Base-by-base conservation (phyloP, 164 flowering plant species). In the Tetracentron sinense region DNA sequence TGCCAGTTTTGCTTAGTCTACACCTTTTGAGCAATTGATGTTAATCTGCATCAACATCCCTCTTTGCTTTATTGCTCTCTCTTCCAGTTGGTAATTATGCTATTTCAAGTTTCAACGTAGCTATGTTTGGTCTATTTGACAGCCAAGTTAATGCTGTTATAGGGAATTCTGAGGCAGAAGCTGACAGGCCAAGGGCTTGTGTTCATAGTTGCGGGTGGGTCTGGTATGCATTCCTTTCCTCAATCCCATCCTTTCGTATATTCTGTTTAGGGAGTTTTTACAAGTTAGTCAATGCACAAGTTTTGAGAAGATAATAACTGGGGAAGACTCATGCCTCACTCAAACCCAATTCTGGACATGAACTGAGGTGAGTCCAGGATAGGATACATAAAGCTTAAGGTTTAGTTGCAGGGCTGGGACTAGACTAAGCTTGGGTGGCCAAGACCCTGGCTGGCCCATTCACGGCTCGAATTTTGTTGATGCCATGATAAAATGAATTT, bases 171-270 rank as follows among this genome's bases (percentile, higher is more conserved):
- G 68, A 83, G 96, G 56, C 99, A 94, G 78, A 94, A 85, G 77
- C 65, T 94, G 58, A 69, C 88, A 46, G 99, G 99, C 48, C 95
- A 84, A 73, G 99, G 99, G 62, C 93, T 94, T 66, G 99, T 97
- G 19, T 91, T 91, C 70, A 77, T 91, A 42, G 69, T 84, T 72
- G 97, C 85, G 17, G 92, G 97, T 74, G 99, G 99, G 63, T 89
- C 99, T 74, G 99, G 99, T 94, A 81, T 56, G 78, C 38, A 53
- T 50, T 38, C 22, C 21, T 64, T 54, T 53, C 11, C 31, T 35
- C 22, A 42, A n/a, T 28, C 26, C n/a, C 66, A 23, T 28, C 26
- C 3, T 42, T 38, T 17, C n/a, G n/a, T n/a, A n/a, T 38, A 12
- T 38, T 38, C 14, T 38, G 15, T 38, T 38, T 38, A 38, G 44